Conservation (phyloP, 1,284 basidiomycete genomes). For the Puccinia triticina region DNA sequence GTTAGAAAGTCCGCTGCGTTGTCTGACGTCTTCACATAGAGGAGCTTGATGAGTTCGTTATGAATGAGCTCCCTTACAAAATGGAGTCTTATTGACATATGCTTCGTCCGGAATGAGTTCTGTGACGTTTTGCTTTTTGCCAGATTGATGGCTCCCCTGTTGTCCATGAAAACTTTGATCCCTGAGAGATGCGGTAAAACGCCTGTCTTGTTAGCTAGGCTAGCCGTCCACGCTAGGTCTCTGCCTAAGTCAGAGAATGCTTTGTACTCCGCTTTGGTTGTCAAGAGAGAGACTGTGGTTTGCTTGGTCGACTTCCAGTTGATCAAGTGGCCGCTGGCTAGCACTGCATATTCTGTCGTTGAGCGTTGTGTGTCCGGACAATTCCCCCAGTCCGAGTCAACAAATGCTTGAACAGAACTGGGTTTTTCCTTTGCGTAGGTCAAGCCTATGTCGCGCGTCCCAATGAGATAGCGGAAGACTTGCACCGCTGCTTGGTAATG, state of each 20-base stretch:
- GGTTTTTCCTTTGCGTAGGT: background rate
- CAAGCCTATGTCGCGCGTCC: background rate
- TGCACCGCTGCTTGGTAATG: too few relatives aligned
- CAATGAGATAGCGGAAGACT: background rate
- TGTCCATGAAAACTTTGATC: background rate
- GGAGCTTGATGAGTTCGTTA: background rate
- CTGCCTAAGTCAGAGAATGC: background rate
- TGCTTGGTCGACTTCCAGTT: too few relatives aligned
- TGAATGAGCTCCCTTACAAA: conserved; percentile 1
- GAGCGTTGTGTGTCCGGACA: too few relatives aligned
- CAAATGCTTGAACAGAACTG: background rate
- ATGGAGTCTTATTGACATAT: conserved; percentile 22
- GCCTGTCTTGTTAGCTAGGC: background rate
- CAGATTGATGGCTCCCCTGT: background rate
- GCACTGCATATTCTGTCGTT: too few relatives aligned
- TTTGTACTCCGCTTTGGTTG: background rate
- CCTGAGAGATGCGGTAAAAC: background rate
- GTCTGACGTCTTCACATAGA: background rate
- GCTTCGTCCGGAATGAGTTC: conserved; percentile 1
- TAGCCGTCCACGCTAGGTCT: background rate
- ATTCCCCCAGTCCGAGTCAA: too few relatives aligned
- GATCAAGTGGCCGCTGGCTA: too few relatives aligned
- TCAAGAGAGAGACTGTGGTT: background rate
- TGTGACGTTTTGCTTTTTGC: background rate
- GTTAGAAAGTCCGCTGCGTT: background rate